These are phyloP conservation scores for Gaultheria prostrata DNA, from an alignment of 148 eudicot genomes.

Conservation along the genomic window DNA sequence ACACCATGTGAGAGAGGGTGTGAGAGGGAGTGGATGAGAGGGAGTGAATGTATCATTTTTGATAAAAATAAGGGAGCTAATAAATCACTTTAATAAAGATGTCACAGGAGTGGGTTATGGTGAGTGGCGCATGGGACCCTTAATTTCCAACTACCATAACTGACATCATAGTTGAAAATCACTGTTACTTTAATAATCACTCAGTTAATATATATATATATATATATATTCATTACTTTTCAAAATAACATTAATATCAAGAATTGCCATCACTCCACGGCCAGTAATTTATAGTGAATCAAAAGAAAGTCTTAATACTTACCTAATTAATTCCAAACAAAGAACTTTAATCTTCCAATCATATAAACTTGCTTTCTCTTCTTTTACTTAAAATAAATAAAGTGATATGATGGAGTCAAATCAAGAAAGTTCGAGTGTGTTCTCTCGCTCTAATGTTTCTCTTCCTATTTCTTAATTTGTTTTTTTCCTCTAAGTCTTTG, in stretches of 20 bases:
- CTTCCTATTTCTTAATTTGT: not conserved
- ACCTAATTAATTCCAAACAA: not conserved
- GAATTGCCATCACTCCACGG: not conserved
- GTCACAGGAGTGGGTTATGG: not conserved
- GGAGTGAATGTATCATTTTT: too few species aligned
- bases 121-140: slow-evolving; percentile 22
- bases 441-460: not conserved
- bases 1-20: too few species aligned
- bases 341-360: not conserved
- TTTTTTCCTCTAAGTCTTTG: not conserved
- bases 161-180: slow-evolving; percentile 24
- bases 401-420: not conserved
- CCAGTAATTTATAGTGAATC: not conserved
- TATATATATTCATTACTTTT: not conserved
- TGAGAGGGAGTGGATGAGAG: too few species aligned
- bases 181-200: not conserved
- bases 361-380: not conserved
- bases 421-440: not conserved
- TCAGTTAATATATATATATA: not conserved
- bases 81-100: not conserved
- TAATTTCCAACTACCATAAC: slow-evolving; percentile 47
- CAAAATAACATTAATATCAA: not conserved
- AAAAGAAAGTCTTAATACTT: not conserved
- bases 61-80: not conserved
- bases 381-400: not conserved